Evolutionary conservation across 1,139 yeast genomes (phyloP).

Genomic region (Yamadazyma epiphylla): DNA sequence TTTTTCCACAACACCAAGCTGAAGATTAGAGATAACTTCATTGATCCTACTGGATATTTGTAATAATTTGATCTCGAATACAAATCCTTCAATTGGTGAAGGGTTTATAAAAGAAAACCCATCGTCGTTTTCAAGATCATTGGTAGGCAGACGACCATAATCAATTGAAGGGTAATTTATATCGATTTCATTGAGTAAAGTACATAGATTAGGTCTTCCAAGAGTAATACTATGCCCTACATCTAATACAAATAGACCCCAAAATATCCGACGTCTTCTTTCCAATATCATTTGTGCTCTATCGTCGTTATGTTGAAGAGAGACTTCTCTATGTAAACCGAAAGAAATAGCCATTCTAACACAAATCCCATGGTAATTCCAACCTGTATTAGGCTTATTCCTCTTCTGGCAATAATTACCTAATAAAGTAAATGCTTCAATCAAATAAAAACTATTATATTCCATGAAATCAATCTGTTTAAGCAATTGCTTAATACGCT

Average conservation of each 20-base stretch:
- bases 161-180: slow-evolving; percentile 46
- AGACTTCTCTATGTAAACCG: slow-evolving; percentile 34
- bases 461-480: slow-evolving; percentile 18
- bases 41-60: slow-evolving; percentile 38
- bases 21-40: no score
- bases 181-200: slow-evolving; percentile 49
- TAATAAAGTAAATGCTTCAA: slow-evolving; percentile 52
- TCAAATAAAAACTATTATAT: slow-evolving; percentile 49
- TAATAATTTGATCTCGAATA: slow-evolving; percentile 50
- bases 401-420: slow-evolving; percentile 63
- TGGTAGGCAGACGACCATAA: slow-evolving; percentile 53
- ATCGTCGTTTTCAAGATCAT: slow-evolving; percentile 38
- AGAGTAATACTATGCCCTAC: slow-evolving; percentile 63
- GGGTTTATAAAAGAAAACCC: no score
- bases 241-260: slow-evolving; percentile 62
- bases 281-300: slow-evolving; percentile 26
- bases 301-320: slow-evolving; percentile 7
- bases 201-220: slow-evolving; percentile 61
- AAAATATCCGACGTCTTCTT: slow-evolving; percentile 51
- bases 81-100: no score
- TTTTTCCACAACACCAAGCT: no score
- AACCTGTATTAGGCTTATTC: slow-evolving; percentile 49
- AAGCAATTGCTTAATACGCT: slow-evolving; percentile 13
- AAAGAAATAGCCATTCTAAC: slow-evolving; percentile 65
- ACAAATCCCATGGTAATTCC: slow-evolving; percentile 61